These are phyloP conservation scores for Diaporthe sp. DNA, from an alignment of 2,329 filamentous ascomycete species.

Conservation along the genomic window DNA sequence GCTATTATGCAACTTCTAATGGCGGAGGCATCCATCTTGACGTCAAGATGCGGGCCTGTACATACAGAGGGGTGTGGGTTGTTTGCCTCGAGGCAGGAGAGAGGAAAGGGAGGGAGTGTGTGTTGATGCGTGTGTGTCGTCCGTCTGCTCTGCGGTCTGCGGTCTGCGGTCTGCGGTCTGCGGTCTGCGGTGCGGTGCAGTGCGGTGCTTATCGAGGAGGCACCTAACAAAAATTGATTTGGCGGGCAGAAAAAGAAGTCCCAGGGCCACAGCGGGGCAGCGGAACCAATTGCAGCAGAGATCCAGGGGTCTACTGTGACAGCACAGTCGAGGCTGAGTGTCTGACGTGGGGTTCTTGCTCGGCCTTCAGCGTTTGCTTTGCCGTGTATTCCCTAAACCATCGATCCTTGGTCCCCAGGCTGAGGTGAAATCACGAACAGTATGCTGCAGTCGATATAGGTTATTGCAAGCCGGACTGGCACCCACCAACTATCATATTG, in stretches of 20 bases:
- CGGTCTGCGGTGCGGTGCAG: slow-evolving; percentile 5
- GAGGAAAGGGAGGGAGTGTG: slow-evolving; percentile 16
- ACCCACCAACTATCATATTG: neutral
- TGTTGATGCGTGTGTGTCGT: slow-evolving; percentile 23
- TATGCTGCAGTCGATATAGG: neutral
- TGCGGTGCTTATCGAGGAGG: slow-evolving; percentile 27
- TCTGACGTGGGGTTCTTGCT: slow-evolving; percentile 15
- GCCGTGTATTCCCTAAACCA: neutral
- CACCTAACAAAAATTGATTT: slow-evolving; percentile 23
- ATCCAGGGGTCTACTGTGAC: slow-evolving; percentile 29
- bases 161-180: slow-evolving; percentile 1
- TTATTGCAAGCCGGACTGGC: neutral
- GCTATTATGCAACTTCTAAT: slow-evolving; percentile 83
- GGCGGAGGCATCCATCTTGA: slow-evolving; percentile 79
- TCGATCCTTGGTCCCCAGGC: neutral
- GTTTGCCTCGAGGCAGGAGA: slow-evolving; percentile 34
- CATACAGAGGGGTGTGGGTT: slow-evolving; percentile 37
- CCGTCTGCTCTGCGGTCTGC: slow-evolving; percentile 28
- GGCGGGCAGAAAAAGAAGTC: slow-evolving; percentile 20
- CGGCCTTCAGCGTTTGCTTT: neutral
- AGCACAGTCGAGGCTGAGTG: slow-evolving; percentile 23
- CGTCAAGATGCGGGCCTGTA: slow-evolving; percentile 37
- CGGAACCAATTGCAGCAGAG: slow-evolving; percentile 27
- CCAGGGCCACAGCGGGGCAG: slow-evolving; percentile 25
- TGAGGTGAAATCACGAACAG: neutral